Evolutionary conservation across 495 filamentous ascomycete genomes (phyloP).

Genomic region (Neurospora africana): DNA sequence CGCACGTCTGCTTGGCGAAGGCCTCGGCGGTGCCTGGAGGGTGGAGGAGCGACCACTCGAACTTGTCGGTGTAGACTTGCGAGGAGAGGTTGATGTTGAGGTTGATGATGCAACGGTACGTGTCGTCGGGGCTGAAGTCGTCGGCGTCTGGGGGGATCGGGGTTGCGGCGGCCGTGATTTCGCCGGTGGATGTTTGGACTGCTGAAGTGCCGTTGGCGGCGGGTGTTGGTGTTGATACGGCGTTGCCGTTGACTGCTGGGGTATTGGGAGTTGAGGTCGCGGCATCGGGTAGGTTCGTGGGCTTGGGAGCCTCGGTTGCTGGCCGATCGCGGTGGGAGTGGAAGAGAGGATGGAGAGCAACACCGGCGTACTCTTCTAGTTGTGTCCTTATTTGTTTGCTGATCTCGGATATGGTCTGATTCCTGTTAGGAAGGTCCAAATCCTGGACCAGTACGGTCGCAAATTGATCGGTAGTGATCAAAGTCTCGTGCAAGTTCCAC

Average conservation of each 20-base stretch:
- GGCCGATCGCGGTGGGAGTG: constrained; percentile 43
- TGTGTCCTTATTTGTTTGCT: constrained; percentile 90
- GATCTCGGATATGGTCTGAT: constrained; percentile 60
- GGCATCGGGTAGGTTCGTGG: constrained; percentile 9
- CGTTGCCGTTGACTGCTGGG: constrained; percentile 23
- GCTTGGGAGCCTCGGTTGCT: constrained; percentile 34
- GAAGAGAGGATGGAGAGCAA: constrained; percentile 87
- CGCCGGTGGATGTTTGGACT: constrained; percentile 14
- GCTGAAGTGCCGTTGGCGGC: constrained; percentile 6
- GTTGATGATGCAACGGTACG: constrained; percentile 80
- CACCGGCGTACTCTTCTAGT: constrained; percentile 90
- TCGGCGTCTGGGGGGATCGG: constrained; percentile 14
- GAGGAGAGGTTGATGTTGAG: constrained; percentile 90
- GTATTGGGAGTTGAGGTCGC: constrained; percentile 35
- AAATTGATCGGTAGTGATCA: constrained; percentile 92
- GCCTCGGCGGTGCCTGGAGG: constrained; percentile 83
- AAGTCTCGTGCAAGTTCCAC: constrained; percentile 93
- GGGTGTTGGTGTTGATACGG: constrained; percentile 19
- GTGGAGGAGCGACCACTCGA: constrained; percentile 95
- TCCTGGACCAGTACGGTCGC: constrained; percentile 85
- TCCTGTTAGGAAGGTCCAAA: constrained; percentile 74
- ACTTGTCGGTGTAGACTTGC: constrained; percentile 89
- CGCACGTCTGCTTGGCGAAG: constrained; percentile 85
- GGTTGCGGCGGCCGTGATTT: constrained; percentile 20
- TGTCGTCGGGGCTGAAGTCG: constrained; percentile 67